phyloP scores from a whole-genome alignment of 169 alveolate genomes.

The Eimeria acervulina region DNA sequence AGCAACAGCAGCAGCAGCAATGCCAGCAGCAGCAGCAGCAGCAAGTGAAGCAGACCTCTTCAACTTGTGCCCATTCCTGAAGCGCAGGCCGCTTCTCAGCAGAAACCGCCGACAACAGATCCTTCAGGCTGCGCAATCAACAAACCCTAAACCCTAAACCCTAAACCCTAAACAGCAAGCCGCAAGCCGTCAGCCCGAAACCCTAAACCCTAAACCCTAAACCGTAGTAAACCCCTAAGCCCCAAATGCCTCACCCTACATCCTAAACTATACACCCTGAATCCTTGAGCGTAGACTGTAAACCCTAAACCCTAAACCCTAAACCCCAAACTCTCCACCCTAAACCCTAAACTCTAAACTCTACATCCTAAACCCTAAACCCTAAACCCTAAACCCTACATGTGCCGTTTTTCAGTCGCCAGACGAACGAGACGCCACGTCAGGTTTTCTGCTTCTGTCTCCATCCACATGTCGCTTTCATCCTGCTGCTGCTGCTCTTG shows the following conservation, averaged over 20 bases:
- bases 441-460: constrained; percentile 71
- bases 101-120: background rate
- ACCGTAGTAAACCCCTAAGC: background rate
- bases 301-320: background rate
- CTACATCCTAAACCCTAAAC: constrained; percentile 2
- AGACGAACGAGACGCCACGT: constrained; percentile 62
- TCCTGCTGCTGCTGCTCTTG: background rate
- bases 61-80: constrained; percentile 40
- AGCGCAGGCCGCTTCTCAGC: constrained; percentile 42
- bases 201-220: background rate
- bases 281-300: no score
- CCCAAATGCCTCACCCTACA: background rate
- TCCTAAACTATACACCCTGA: background rate
- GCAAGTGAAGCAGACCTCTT: background rate
- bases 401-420: constrained; percentile 25
- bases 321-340: background rate
- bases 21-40: background rate
- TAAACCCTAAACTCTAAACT: constrained; percentile 20
- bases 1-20: background rate
- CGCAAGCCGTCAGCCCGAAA: background rate
- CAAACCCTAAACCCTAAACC: background rate
- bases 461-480: background rate
- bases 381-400: constrained; percentile 43
- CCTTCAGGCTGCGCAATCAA: constrained; percentile 13
- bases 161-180: background rate